These are phyloP conservation scores for Euphorbia lathyris DNA, from an alignment of 345 rosid genomes.

Conservation along the genomic window DNA sequence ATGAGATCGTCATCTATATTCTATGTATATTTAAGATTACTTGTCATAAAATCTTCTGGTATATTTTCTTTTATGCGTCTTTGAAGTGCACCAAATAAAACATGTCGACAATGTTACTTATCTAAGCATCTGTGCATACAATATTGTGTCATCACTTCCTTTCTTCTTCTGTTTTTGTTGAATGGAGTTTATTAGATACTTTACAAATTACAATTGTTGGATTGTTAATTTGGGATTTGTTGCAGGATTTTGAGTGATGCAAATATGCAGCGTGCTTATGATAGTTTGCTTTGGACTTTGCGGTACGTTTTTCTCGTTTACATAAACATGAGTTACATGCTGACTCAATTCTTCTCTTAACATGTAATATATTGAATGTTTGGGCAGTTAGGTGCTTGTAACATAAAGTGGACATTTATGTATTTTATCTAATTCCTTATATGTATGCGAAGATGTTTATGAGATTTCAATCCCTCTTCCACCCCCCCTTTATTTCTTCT, in stretches of 20 bases:
- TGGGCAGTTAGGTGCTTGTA: not conserved
- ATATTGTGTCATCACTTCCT: not conserved
- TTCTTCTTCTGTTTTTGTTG: not conserved
- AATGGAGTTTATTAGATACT: not conserved
- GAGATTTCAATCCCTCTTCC: not conserved
- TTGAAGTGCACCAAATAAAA: not conserved
- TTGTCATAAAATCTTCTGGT: not conserved
- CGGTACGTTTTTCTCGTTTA: constrained; percentile 43
- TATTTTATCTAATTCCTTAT: not conserved
- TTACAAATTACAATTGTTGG: constrained; percentile 4
- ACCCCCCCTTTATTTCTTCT: not conserved
- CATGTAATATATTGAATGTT: not conserved
- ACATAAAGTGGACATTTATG: not conserved
- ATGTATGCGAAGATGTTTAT: not conserved
- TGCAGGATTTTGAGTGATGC: constrained; percentile 83
- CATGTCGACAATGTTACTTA: no score
- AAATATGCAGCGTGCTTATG: constrained; percentile 63
- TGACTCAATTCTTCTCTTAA: not conserved
- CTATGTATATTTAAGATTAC: not conserved
- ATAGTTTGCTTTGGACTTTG: constrained; percentile 87
- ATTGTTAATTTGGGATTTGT: constrained; percentile 19
- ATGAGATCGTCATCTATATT: not conserved
- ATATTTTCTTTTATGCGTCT: not conserved
- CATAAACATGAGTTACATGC: not conserved
- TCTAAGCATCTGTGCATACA: not conserved